phyloP scores from a whole-genome alignment of 345 rosid genomes.

The Heritiera fomes region DNA sequence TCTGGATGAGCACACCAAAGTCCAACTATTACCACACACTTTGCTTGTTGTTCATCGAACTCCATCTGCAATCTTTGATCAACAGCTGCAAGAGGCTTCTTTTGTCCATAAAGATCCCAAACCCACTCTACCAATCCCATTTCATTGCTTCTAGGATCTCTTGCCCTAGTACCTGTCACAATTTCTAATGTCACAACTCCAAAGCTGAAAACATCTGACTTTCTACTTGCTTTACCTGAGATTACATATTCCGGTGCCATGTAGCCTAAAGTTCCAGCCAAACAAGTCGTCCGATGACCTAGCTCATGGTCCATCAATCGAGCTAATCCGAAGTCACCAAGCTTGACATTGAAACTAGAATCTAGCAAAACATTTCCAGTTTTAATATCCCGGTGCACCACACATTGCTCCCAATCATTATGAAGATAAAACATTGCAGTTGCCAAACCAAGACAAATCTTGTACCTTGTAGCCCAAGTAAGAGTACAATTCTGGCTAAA shows the following conservation, averaged over 20 bases:
- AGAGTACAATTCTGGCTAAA: slow-evolving; percentile 38
- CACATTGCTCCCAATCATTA: slow-evolving; percentile 67
- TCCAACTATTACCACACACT: slow-evolving; percentile 46
- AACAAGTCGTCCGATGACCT: slow-evolving; percentile 41
- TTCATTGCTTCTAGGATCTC: slow-evolving; percentile 26
- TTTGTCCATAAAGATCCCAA: slow-evolving; percentile 45
- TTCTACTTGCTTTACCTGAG: slow-evolving; percentile 50
- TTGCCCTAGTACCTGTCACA: slow-evolving; percentile 41
- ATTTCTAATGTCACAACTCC: slow-evolving; percentile 48
- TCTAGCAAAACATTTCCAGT: slow-evolving; percentile 64
- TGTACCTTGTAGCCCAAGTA: slow-evolving; percentile 46
- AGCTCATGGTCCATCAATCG: slow-evolving; percentile 48
- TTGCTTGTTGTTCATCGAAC: slow-evolving; percentile 38
- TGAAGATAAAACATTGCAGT: slow-evolving; percentile 55
- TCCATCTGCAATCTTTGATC: slow-evolving; percentile 39
- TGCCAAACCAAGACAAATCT: slow-evolving; percentile 47
- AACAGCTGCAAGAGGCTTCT: slow-evolving; percentile 22
- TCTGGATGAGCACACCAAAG: slow-evolving; percentile 68
- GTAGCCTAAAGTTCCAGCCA: slow-evolving; percentile 57
- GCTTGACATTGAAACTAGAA: slow-evolving; percentile 53
- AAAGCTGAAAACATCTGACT: slow-evolving; percentile 47
- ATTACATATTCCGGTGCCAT: slow-evolving; percentile 52
- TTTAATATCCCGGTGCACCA: slow-evolving; percentile 60
- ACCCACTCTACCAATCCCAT: slow-evolving; percentile 49
- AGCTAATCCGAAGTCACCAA: slow-evolving; percentile 69